Conservation (phyloP, 352 stramenopile genomes). For the Pythium dissotocum region DNA sequence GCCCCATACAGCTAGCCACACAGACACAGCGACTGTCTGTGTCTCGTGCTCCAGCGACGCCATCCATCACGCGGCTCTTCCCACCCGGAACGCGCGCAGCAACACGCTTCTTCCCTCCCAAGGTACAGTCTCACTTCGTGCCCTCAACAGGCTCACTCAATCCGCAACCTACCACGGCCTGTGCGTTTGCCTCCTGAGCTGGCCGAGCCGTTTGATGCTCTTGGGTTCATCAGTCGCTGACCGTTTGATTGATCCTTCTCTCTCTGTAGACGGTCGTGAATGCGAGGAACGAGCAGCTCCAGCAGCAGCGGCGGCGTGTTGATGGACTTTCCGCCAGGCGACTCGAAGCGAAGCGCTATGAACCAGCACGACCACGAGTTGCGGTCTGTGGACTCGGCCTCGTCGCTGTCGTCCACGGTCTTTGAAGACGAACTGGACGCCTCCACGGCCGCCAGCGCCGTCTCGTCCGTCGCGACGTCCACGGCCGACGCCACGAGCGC, state of each 20-base stretch:
- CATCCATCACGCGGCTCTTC: slow-evolving; percentile 4
- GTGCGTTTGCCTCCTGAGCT: neutral
- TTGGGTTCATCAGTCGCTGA: neutral
- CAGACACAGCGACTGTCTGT: neutral
- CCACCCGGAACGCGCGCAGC: neutral
- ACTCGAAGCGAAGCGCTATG: slow-evolving; percentile 1
- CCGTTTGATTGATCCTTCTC: neutral
- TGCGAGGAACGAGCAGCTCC: slow-evolving; percentile 1
- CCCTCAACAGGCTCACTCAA: neutral
- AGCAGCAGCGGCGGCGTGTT: slow-evolving; percentile 16
- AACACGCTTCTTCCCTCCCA: neutral
- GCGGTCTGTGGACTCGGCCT: slow-evolving; percentile 17
- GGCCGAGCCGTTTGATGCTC: neutral
- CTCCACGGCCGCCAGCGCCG: neutral
- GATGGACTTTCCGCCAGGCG: slow-evolving; percentile 12
- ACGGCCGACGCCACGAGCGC: neutral
- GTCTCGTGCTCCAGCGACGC: neutral
- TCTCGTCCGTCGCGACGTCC: neutral
- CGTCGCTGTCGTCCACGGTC: slow-evolving; percentile 19
- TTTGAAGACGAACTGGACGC: slow-evolving; percentile 18
- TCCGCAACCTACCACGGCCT: neutral
- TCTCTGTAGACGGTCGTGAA: neutral
- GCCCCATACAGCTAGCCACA: neutral
- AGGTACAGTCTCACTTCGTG: neutral
- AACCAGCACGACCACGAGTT: slow-evolving; percentile 6